Conservation (phyloP, 1,284 basidiomycete genomes). For the Gomphus bonarii region DNA sequence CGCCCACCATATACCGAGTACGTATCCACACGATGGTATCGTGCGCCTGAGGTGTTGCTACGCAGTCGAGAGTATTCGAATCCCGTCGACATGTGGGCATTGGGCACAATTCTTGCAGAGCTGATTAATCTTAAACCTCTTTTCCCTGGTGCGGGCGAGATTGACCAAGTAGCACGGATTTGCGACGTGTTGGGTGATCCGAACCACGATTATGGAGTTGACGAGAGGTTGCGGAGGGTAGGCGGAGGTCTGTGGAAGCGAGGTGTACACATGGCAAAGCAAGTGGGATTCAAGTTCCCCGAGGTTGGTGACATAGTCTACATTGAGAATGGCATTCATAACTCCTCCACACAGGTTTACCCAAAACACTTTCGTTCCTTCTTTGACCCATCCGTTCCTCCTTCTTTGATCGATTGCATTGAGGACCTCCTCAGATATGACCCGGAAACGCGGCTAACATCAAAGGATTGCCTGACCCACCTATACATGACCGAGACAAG, state of each 20-base stretch:
- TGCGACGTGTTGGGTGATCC: conserved; percentile 93
- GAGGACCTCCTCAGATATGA: conserved; percentile 89
- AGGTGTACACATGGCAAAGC: conserved; percentile 80
- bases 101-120: conserved; percentile 97
- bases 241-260: conserved; percentile 87
- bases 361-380: conserved; percentile 71
- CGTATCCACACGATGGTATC: conserved; percentile 98
- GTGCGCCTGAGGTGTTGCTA: conserved; percentile 93
- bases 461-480: conserved; percentile 80
- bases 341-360: conserved; percentile 39
- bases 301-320: conserved; percentile 44
- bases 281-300: conserved; percentile 84
- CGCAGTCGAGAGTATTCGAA: conserved; percentile 88
- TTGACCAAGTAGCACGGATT: conserved; percentile 89
- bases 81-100: conserved; percentile 98
- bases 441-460: conserved; percentile 77
- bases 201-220: conserved; percentile 69
- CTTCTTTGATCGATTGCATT: conserved; percentile 85
- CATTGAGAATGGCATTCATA: background rate
- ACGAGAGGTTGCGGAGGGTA: conserved; percentile 54
- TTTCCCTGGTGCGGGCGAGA: conserved; percentile 94
- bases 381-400: conserved; percentile 74
- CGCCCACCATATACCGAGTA: conserved; percentile 97
- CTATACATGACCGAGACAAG: conserved; percentile 72
- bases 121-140: conserved; percentile 91